Conservation (phyloP, 768 basidiomycete genomes). For the Mycena rebaudengoi region DNA sequence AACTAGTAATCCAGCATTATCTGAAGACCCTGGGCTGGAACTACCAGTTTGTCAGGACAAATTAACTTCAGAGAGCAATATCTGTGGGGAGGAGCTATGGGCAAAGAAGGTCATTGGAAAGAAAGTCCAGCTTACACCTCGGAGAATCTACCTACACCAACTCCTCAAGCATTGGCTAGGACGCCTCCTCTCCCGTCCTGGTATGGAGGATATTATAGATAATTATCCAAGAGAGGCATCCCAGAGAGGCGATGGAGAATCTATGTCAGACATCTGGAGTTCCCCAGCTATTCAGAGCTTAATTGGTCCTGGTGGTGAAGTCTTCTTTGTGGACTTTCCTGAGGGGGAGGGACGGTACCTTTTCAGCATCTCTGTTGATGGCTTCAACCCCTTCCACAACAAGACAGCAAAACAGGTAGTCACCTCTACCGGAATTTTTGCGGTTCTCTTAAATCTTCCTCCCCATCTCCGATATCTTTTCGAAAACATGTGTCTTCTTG, state of each 20-base stretch:
- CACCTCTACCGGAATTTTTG: conserved; percentile 35
- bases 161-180: conserved; percentile 36
- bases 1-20: background rate
- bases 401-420: conserved; percentile 35
- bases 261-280: conserved; percentile 31
- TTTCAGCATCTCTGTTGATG: conserved; percentile 34
- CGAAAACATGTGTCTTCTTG: conserved; percentile 49
- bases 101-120: conserved; percentile 4
- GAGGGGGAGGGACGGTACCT: conserved; percentile 29
- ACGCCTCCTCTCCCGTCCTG: conserved; percentile 33
- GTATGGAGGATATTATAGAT: conserved; percentile 35
- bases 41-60: conserved; percentile 13
- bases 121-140: conserved; percentile 6
- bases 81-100: conserved; percentile 32
- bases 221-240: conserved; percentile 8
- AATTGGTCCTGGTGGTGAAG: conserved; percentile 26
- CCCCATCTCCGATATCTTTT: conserved; percentile 26
- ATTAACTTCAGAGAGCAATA: conserved; percentile 9
- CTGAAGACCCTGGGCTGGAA: background rate
- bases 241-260: background rate
- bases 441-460: conserved; percentile 25
- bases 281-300: conserved; percentile 28
- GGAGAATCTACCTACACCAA: conserved; percentile 30
- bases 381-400: conserved; percentile 38
- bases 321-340: conserved; percentile 31